Conservation (phyloP, 805 yeast genomes). For the Jamesozyma spencerorum region DNA sequence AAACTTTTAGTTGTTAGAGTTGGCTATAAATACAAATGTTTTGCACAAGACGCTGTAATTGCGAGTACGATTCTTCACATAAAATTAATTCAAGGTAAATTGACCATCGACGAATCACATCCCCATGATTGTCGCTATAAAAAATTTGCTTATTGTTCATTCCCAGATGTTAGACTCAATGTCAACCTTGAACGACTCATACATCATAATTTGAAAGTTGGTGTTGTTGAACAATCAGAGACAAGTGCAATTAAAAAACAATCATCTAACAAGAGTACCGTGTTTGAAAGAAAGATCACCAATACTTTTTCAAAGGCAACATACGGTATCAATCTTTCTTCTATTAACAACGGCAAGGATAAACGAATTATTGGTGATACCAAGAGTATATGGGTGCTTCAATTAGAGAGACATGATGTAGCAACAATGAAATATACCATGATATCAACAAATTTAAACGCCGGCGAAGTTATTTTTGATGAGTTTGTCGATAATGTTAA, state of each 20-base stretch:
- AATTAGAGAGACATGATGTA: conserved; percentile 13
- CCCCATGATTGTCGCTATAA: conserved; percentile 42
- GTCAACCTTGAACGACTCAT: conserved; percentile 68
- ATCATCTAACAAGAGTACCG: conserved; percentile 38
- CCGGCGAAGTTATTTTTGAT: conserved; percentile 73
- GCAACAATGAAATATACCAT: conserved; percentile 16
- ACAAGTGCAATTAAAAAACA: conserved; percentile 62
- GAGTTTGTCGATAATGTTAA: conserved; percentile 47
- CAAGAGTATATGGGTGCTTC: conserved; percentile 24
- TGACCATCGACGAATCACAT: conserved; percentile 42
- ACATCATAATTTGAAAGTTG: conserved; percentile 68
- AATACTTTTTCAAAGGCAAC: conserved; percentile 78
- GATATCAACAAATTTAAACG: conserved; percentile 56
- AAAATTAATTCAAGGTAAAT: conserved; percentile 63
- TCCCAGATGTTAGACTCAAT: conserved; percentile 70
- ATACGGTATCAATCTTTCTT: conserved; percentile 34
- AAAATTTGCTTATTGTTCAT: conserved; percentile 72
- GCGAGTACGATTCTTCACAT: conserved; percentile 62
- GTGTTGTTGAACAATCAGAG: conserved; percentile 78
- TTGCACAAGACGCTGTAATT: conserved; percentile 70
- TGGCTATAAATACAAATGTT: conserved; percentile 85
- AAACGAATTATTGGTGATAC: conserved; percentile 19
- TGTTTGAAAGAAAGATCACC: conserved; percentile 62
- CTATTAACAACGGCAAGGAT: conserved; percentile 43
- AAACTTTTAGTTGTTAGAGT: conserved; percentile 75